Evolutionary conservation across 306 rosid genomes (phyloP).

Genomic region (Vigna nakashimae): DNA sequence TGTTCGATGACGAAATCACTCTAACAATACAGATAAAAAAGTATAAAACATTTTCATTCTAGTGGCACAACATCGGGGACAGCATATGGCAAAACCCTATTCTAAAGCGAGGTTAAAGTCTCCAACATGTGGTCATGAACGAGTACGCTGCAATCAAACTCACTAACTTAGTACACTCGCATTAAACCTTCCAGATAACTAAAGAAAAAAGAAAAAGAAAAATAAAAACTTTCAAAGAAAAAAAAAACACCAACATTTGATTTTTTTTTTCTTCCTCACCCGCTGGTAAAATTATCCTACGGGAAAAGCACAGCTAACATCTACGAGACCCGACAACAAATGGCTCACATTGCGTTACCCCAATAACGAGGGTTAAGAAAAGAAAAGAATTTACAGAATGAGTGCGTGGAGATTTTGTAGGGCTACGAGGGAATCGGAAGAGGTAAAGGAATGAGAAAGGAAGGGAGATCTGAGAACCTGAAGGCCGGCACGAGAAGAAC

Average conservation of each 20-base stretch:
- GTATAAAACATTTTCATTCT: neutral
- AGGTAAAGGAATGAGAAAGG: neutral
- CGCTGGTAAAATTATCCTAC: neutral
- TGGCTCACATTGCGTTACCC: neutral
- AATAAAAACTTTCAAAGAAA: neutral
- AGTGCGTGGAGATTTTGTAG: neutral
- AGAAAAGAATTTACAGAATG: neutral
- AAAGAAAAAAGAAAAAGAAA: neutral
- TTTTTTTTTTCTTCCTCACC: no score
- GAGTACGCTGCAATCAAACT: neutral
- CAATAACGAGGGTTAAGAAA: neutral
- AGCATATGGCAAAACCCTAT: neutral
- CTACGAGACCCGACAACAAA: neutral
- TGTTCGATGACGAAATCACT: neutral
- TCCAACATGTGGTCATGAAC: neutral
- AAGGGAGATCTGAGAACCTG: conserved; percentile 58
- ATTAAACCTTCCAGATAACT: neutral
- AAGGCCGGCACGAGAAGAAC: conserved; percentile 87
- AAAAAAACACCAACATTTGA: conserved; percentile 8
- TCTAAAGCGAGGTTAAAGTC: neutral
- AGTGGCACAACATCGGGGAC: neutral
- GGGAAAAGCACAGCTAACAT: neutral
- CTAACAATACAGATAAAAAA: neutral
- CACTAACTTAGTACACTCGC: neutral
- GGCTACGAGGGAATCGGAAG: neutral